These are phyloP conservation scores for Fusarium sp. DNA, from an alignment of 2,329 filamentous ascomycete species.

Conservation along the genomic window DNA sequence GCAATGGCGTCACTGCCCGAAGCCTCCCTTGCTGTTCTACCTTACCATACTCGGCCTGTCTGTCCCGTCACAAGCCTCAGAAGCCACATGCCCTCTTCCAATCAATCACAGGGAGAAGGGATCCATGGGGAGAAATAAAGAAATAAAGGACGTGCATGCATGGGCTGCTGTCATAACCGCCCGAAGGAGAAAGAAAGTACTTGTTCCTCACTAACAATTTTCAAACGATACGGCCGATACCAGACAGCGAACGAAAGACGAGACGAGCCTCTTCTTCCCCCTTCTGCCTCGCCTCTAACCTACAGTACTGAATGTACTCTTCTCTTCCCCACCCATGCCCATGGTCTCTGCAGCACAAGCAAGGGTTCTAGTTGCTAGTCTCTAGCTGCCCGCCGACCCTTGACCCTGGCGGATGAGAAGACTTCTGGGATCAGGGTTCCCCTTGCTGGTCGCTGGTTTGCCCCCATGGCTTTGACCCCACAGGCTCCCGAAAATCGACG, in stretches of 20 bases:
- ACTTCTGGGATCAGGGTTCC: conserved; percentile 26
- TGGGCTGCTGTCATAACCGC: conserved; percentile 26
- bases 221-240: conserved; percentile 1
- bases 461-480: conserved; percentile 31
- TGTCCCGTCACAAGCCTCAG: conserved; percentile 27
- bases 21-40: conserved; percentile 4
- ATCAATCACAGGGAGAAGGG: conserved; percentile 3
- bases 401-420: conserved; percentile 27
- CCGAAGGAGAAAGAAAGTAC: conserved; percentile 19
- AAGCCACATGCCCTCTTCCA: conserved; percentile 28
- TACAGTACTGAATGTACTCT: not conserved
- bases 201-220: conserved; percentile 42
- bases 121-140: not conserved
- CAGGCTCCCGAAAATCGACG: conserved; percentile 34
- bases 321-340: conserved; percentile 14
- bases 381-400: conserved; percentile 22
- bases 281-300: conserved; percentile 6
- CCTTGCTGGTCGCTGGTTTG: conserved; percentile 24
- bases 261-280: conserved; percentile 21
- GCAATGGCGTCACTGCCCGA: conserved; percentile 14
- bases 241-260: not conserved
- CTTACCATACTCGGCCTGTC: not conserved
- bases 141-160: not conserved
- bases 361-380: conserved; percentile 21
- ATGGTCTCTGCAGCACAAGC: conserved; percentile 12